Base-by-base conservation (phyloP, 495 filamentous ascomycete species). In the Hypoxylon subgilvum region DNA sequence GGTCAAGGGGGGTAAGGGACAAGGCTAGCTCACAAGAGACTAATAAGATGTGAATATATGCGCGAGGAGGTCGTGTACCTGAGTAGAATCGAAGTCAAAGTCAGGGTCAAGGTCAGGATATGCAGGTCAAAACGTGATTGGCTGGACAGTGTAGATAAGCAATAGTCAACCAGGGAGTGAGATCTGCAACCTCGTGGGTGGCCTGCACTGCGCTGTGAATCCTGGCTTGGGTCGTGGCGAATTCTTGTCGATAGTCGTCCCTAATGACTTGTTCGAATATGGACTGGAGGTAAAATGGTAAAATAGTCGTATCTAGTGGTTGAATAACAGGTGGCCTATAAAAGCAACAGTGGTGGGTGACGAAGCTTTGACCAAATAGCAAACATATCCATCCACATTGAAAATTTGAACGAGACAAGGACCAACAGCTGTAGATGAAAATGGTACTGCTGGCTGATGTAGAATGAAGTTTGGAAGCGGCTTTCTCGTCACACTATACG, bases 121-220 rank as follows among this genome's bases (percentile, higher is more conserved):
- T 56, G 13, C n/a, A 28, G 9, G 23, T 4, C 7, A 27, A 57
- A 52, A 35, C 34, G 49, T 14, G 27, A 63, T 63, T 63, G 53
- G 60, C 35, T 8, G 17, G 41, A 34, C 4, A 18, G 22, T 40
- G 16, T 49, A 63, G 52, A 63, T 57, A 58, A 63, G 19, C 19
- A 32, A 32, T 27, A 32, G 41, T 27, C 25, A 46, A 9, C 36
- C 27, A 16, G 36, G 30, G 19, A 36, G 31, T 25, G 53, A 52
- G 43, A 52, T 57, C 30, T 49, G 46, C 41, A 48, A 40, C 30
- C 43, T 38, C 16, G 43, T 32, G 39, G 48, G 38, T 49, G 38
- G 43, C 19, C 27, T 49, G 23, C 28, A 32, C 30, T 35, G 31
- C 5, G 4, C 3, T 42, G 43, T 22, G 53, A 16, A 31, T 54